These are phyloP conservation scores for Lentinula sp. DNA, from an alignment of 768 basidiomycete genomes.

Conservation along the genomic window DNA sequence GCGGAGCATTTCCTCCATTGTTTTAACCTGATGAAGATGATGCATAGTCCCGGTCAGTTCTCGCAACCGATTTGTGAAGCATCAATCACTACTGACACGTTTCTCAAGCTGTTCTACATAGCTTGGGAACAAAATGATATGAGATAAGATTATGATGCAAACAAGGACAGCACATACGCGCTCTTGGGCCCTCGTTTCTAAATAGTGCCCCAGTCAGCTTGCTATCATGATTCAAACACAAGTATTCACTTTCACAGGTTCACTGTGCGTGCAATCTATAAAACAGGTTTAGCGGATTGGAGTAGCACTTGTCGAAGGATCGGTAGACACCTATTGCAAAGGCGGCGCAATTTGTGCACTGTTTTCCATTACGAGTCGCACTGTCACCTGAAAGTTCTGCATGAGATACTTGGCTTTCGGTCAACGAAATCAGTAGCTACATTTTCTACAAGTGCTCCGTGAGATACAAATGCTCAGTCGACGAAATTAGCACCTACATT, in stretches of 20 bases:
- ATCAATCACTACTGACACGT: background rate
- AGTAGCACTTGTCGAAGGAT: background rate
- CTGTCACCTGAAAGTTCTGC: conserved; percentile 42
- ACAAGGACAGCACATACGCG: background rate
- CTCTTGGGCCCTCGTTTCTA: conserved; percentile 8
- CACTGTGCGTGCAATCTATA: conserved; percentile 46
- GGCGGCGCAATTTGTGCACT: conserved; percentile 51
- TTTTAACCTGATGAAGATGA: conserved; percentile 22
- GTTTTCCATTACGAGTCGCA: conserved; percentile 46
- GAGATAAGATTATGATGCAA: background rate
- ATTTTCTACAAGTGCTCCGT: conserved; percentile 21
- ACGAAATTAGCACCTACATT: background rate
- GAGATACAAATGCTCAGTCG: no score
- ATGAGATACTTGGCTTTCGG: background rate
- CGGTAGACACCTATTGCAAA: conserved; percentile 22
- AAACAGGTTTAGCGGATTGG: background rate
- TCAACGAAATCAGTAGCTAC: conserved; percentile 19
- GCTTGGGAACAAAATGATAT: conserved; percentile 11
- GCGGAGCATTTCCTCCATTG: conserved; percentile 37
- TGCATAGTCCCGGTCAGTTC: background rate
- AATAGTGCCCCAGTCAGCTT: background rate
- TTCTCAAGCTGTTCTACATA: conserved; percentile 37
- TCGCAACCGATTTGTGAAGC: background rate
- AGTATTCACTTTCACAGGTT: conserved; percentile 44
- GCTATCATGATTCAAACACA: background rate